Percentiles rank a stretch among this genome's conserved stretches.
These are phyloP conservation scores for Cicer judaicum DNA, from an alignment of 306 rosid genomes.

Conservation along the genomic window DNA sequence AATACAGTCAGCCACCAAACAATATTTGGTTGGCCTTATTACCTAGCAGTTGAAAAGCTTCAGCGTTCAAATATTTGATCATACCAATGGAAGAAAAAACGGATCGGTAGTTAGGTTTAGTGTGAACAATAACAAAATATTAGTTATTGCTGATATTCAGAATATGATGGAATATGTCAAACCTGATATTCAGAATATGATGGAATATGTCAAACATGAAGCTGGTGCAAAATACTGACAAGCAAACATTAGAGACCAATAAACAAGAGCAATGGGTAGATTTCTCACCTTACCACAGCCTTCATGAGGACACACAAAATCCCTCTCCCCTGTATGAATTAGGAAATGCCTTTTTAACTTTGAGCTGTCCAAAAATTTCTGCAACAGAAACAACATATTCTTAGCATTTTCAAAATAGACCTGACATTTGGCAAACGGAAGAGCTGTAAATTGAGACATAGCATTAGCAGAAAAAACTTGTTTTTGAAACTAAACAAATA, in stretches of 20 bases:
- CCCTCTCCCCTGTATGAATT: conserved; percentile 95
- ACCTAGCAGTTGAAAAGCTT: neutral
- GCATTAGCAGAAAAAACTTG: neutral
- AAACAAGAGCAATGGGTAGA: conserved; percentile 44
- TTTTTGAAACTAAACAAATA: neutral
- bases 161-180: conserved; percentile 11
- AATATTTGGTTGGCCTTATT: conserved; percentile 5
- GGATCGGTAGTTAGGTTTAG: neutral
- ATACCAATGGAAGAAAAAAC: conserved; percentile 1
- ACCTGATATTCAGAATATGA: conserved; percentile 11
- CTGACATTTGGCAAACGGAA: conserved; percentile 49
- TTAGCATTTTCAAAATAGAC: conserved; percentile 67
- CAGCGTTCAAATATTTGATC: neutral
- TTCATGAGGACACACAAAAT: conserved; percentile 91
- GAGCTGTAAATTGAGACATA: conserved; percentile 3
- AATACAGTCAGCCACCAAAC: conserved; percentile 17
- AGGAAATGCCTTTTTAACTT: conserved; percentile 95
- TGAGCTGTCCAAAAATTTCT: conserved; percentile 99
- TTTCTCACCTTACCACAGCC: conserved; percentile 98
- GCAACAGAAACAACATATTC: conserved; percentile 53
- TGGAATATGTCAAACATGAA: conserved; percentile 16
- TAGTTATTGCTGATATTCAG: neutral
- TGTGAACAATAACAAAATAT: conserved; percentile 19
- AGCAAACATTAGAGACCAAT: conserved; percentile 30
- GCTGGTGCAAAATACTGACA: conserved; percentile 23